phyloP scores from a whole-genome alignment of 2,329 filamentous ascomycete species.

The Alternaria ventricosa region DNA sequence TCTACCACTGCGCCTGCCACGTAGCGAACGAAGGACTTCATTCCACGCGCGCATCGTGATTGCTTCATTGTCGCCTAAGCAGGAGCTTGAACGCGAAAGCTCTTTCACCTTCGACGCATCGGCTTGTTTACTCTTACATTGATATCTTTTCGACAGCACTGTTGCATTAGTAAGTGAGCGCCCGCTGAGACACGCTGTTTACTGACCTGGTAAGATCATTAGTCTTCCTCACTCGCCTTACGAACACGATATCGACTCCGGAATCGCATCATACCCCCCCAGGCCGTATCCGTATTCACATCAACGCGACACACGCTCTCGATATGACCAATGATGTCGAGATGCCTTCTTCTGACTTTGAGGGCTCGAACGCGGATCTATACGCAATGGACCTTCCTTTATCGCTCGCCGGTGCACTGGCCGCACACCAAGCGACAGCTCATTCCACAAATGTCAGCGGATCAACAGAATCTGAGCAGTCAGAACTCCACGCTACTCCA shows the following conservation, averaged over 20 bases:
- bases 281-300: too few species aligned
- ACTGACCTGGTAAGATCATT: not conserved
- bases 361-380: not conserved
- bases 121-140: not conserved
- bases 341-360: not conserved
- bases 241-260: not conserved
- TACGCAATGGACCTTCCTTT: not conserved
- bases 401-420: not conserved
- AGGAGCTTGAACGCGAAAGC: not conserved
- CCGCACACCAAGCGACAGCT: not conserved
- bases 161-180: not conserved
- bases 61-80: not conserved
- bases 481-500: not conserved
- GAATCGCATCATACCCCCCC: not conserved
- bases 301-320: not conserved
- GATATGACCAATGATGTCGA: not conserved
- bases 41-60: not conserved
- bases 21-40: not conserved
- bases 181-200: fast-evolving
- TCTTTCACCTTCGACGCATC: not conserved
- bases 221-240: not conserved
- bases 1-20: not conserved
- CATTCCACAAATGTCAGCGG: not conserved
- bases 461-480: not conserved
- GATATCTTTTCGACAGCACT: not conserved